Conservation (phyloP, 208 protist genomes). For the Acanthamoeba sp. region DNA sequence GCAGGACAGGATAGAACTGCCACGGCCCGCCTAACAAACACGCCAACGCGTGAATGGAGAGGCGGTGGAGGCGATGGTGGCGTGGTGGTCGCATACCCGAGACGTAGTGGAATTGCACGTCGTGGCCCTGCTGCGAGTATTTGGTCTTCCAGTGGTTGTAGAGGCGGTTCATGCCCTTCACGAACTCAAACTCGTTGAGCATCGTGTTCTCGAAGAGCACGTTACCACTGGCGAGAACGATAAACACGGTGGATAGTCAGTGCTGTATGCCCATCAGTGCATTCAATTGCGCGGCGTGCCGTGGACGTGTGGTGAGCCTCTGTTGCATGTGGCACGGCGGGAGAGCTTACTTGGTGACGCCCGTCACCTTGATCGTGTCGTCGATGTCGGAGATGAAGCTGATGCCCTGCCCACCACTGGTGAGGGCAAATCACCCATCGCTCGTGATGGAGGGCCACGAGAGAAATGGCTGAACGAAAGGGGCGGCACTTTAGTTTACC, state of each 20-base stretch:
- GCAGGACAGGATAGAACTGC: constrained; percentile 40
- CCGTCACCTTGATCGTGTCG: constrained; percentile 12
- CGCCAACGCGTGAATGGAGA: not conserved
- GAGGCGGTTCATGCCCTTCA: constrained; percentile 44
- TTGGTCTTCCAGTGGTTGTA: constrained; percentile 37
- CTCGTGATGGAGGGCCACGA: too few species aligned
- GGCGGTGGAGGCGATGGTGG: too few species aligned
- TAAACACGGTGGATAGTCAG: not conserved
- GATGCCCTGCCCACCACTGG: not conserved
- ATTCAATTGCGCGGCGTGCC: too few species aligned
- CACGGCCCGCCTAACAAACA: not conserved
- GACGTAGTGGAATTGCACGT: constrained; percentile 33
- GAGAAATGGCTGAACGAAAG: too few species aligned
- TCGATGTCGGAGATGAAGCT: constrained; percentile 62
- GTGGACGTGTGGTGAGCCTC: not conserved
- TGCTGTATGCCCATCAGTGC: not conserved
- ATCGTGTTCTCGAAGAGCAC: constrained; percentile 19
- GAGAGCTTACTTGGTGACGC: not conserved
- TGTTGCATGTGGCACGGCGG: not conserved
- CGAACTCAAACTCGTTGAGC: not conserved
- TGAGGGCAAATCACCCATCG: too few species aligned
- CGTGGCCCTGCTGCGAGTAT: not conserved
- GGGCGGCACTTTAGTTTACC: not conserved
- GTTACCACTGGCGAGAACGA: not conserved
- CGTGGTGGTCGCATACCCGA: not conserved